Base-by-base conservation (phyloP, 2,329 filamentous ascomycete species). In the Calonectria pteridis region DNA sequence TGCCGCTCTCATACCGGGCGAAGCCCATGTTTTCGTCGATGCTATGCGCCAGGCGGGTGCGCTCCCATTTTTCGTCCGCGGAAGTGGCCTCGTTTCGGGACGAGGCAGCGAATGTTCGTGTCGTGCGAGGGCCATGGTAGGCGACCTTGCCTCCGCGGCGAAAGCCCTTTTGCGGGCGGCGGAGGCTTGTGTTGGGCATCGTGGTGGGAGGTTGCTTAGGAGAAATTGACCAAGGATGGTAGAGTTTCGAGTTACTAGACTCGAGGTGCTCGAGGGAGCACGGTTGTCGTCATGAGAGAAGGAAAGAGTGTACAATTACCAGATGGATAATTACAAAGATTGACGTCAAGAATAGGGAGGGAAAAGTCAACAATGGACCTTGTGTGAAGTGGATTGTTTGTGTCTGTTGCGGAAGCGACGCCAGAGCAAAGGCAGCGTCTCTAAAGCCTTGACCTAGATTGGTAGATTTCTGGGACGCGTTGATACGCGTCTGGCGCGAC, bases 11-110 rank as follows among this genome's bases (percentile, higher is more conserved):
- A 83, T 96, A 98, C 65, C 96, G 94, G 40, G 93, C 90, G 84
- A 99, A 99, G 67, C 97, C 97, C 92, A 98, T 97, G 75, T 91
- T 90, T 87, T 98, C 97, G 87, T 99, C 97, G 83, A 99, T 98
- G 81, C 89, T 91, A 85, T 98, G 92, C 37, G 95, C 95, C 66
- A 98, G 91, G 70, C 92, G 92, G 59, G 93, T 93, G 46, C 95
- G 93, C 86, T 99, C 96, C 86, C 95, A 92, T 84, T 95, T 97
- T 85, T 99, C 97, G 88, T 98, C 95, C 80, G 95, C 92, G 10
- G 96, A 97, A 1, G 95, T 98, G 67, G 91, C 93, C 87, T 99
- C 97, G 69, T 92, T 92, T 70, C 94, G 91, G 53, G 94, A 91
- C 10, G 93, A 93, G 40, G 94, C 92, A 71, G 96, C 92, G 77